Evolutionary conservation across 2,329 filamentous ascomycete species (phyloP).

Genomic region (Verticillium zaregamsianum): DNA sequence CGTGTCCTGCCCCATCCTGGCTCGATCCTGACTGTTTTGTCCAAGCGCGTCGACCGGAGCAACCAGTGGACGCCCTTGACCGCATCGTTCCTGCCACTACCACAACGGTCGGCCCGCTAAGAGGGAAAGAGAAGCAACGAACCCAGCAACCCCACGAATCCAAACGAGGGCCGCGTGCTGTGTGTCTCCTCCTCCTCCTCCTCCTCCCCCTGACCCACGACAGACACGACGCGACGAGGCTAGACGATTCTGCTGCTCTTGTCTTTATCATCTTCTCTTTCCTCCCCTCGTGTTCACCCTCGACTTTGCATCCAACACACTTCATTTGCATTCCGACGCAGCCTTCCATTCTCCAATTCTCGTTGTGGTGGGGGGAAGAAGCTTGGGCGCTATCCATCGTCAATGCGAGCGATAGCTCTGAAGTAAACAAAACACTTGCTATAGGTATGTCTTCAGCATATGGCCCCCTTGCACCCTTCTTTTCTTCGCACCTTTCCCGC

Average conservation of each 20-base stretch:
- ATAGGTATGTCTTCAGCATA: background rate
- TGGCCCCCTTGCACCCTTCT: background rate
- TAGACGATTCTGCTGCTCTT: background rate
- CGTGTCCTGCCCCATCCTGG: background rate
- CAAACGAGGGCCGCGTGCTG: background rate
- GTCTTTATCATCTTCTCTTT: slow-evolving; percentile 1
- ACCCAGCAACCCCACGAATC: background rate
- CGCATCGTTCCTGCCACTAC: background rate
- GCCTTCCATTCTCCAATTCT: background rate
- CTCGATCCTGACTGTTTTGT: background rate
- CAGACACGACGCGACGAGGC: background rate
- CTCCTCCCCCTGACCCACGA: background rate
- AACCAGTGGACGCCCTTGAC: background rate
- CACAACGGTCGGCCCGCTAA: background rate
- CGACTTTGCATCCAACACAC: background rate
- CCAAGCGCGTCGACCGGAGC: background rate
- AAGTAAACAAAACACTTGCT: background rate
- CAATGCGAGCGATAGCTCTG: background rate
- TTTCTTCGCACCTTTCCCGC: background rate
- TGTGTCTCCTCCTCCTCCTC: background rate
- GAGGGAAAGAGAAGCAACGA: background rate
- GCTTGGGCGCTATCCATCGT: background rate
- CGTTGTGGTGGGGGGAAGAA: background rate
- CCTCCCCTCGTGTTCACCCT: slow-evolving; percentile 2
- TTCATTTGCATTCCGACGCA: background rate